Conservation (phyloP, 2,329 filamentous ascomycete genomes). For the Penicillium sp. region DNA sequence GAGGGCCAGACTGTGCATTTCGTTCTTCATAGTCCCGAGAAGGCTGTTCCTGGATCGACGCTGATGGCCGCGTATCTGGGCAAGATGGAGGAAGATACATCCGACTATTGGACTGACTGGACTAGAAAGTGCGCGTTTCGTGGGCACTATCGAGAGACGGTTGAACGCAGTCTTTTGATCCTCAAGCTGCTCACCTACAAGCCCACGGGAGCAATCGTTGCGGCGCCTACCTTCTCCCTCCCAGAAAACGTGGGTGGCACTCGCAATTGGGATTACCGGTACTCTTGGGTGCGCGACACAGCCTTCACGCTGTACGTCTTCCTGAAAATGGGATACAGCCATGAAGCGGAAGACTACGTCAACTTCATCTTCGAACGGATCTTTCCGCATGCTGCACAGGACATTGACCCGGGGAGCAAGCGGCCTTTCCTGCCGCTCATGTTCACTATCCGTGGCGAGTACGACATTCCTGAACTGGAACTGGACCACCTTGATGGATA, state of each 20-base stretch:
- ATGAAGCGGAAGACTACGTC: conserved; percentile 78
- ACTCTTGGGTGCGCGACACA: conserved; percentile 74
- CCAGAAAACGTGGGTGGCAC: conserved; percentile 71
- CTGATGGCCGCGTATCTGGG: conserved; percentile 63
- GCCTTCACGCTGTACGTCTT: conserved; percentile 78
- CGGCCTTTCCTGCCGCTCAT: conserved; percentile 67
- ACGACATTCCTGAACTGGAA: conserved; percentile 71
- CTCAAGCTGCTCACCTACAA: conserved; percentile 77
- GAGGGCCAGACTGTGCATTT: conserved; percentile 72
- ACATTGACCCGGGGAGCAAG: conserved; percentile 59
- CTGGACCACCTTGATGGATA: conserved; percentile 73
- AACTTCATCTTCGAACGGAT: conserved; percentile 74
- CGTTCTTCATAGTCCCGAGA: conserved; percentile 64
- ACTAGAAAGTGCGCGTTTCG: conserved; percentile 70
- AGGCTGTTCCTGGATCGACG: conserved; percentile 58
- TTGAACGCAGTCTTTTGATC: conserved; percentile 70
- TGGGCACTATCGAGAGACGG: conserved; percentile 71
- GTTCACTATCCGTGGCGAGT: conserved; percentile 76
- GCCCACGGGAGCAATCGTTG: conserved; percentile 75
- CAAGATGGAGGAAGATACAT: conserved; percentile 67
- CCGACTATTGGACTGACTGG: conserved; percentile 73
- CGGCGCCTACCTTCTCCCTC: conserved; percentile 74
- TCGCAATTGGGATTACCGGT: conserved; percentile 56
- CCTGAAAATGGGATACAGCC: conserved; percentile 71
- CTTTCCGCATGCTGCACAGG: conserved; percentile 49